Conservation (phyloP, 2,329 filamentous ascomycete species). For the Sclerotinia spermophila region DNA sequence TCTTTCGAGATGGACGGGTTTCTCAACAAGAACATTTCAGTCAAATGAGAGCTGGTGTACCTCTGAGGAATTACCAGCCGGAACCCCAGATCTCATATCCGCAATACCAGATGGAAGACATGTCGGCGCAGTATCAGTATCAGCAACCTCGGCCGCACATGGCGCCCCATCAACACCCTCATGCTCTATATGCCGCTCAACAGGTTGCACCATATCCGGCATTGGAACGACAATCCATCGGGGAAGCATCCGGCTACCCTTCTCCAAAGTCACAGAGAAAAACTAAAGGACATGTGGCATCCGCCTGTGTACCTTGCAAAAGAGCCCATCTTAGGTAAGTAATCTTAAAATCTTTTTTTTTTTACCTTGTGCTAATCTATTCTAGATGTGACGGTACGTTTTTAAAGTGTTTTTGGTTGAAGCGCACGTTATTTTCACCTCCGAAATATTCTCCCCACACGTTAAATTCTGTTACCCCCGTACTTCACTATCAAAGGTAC, state of each 20-base stretch:
- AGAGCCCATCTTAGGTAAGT: slow-evolving; percentile 68
- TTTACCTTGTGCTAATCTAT: slow-evolving; percentile 36
- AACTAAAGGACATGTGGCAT: slow-evolving; percentile 78
- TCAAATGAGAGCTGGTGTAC: slow-evolving; percentile 29
- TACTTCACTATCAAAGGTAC: background rate
- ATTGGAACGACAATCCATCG: slow-evolving; percentile 37
- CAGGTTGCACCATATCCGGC: slow-evolving; percentile 28
- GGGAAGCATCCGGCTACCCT: slow-evolving; percentile 47
- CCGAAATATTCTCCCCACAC: background rate
- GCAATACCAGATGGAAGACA: slow-evolving; percentile 30
- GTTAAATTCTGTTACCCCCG: background rate
- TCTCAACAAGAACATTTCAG: slow-evolving; percentile 32
- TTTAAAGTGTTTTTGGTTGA: background rate
- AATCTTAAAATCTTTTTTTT: slow-evolving; percentile 13
- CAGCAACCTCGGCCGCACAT: slow-evolving; percentile 25
- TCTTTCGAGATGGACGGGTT: slow-evolving; percentile 43
- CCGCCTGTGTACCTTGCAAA: slow-evolving; percentile 82
- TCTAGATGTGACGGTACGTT: slow-evolving; percentile 62
- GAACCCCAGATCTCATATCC: slow-evolving; percentile 35
- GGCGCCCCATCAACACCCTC: slow-evolving; percentile 28
- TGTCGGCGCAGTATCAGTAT: slow-evolving; percentile 28
- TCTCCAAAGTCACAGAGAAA: slow-evolving; percentile 62
- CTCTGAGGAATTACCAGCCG: slow-evolving; percentile 40
- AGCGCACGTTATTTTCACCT: slow-evolving; percentile 19
- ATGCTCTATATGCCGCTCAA: slow-evolving; percentile 27